Percentiles rank a stretch among this genome's conserved stretches.
Evolutionary conservation across 345 rosid species (phyloP).

Genomic region (Salix purpurea): DNA sequence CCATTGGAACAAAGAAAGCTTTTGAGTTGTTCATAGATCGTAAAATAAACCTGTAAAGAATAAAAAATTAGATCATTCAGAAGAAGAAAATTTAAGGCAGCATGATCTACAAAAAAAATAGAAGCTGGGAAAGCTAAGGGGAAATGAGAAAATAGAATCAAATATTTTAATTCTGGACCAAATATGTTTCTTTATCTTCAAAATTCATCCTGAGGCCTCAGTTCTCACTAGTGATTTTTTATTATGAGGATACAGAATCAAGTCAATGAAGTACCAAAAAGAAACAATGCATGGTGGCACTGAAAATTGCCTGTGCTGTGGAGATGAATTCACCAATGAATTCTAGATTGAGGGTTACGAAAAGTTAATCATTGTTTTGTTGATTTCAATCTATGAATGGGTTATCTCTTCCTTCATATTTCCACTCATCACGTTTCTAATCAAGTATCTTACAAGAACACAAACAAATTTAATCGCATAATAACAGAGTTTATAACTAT

Average conservation of each 20-base stretch:
- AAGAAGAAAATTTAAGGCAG: neutral
- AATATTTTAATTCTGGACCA: neutral
- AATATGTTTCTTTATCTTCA: neutral
- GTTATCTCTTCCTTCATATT: neutral
- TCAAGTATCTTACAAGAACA: neutral
- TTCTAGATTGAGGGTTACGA: neutral
- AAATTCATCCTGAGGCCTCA: neutral
- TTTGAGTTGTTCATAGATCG: constrained; percentile 81
- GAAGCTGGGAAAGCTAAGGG: neutral
- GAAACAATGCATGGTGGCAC: neutral
- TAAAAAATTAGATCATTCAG: neutral
- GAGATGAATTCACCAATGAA: neutral
- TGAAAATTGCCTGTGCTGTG: neutral
- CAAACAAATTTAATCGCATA: neutral
- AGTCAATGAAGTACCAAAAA: neutral
- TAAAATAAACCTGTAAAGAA: constrained; percentile 66
- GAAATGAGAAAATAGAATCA: neutral
- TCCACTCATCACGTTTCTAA: neutral
- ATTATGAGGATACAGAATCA: neutral
- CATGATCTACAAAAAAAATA: neutral
- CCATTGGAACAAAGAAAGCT: constrained; percentile 51
- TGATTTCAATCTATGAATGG: neutral
- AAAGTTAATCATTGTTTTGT: neutral
- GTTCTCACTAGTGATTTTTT: neutral
- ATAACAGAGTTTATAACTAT: neutral